phyloP scores from a whole-genome alignment of 306 rosid species.

The Fragaria vesca region DNA sequence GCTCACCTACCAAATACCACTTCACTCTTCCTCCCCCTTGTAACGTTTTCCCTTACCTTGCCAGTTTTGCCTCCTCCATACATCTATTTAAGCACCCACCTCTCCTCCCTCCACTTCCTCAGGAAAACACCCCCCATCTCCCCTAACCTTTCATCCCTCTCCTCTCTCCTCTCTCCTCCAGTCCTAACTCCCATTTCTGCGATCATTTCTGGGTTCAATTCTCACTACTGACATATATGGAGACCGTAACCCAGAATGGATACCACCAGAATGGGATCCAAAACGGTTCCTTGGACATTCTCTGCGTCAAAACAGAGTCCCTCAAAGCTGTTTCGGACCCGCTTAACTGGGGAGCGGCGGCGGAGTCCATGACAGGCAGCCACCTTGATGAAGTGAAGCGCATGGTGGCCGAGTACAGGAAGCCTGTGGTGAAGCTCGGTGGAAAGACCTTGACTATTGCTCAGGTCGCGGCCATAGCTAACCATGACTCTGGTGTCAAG shows the following conservation, averaged over 20 bases:
- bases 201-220: no score
- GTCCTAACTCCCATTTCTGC: neutral
- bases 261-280: slow-evolving; percentile 8
- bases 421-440: slow-evolving; percentile 58
- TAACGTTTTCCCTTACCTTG: neutral
- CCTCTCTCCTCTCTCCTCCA: neutral
- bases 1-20: slow-evolving; percentile 53
- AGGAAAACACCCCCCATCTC: slow-evolving; percentile 24
- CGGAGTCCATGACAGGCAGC: slow-evolving; percentile 59
- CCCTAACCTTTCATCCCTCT: neutral
- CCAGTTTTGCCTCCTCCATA: no score
- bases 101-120: slow-evolving; percentile 21
- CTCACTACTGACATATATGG: slow-evolving; percentile 31
- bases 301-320: slow-evolving; percentile 32
- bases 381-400: slow-evolving; percentile 89
- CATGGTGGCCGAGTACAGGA: slow-evolving; percentile 77
- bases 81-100: slow-evolving; percentile 32
- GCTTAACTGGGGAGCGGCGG: slow-evolving; percentile 64
- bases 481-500: slow-evolving; percentile 34
- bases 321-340: slow-evolving; percentile 41
- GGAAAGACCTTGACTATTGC: slow-evolving; percentile 68
- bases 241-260: slow-evolving; percentile 20
- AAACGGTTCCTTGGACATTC: slow-evolving; percentile 20
- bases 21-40: slow-evolving; percentile 6
- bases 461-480: slow-evolving; percentile 76